Conservation (phyloP, 2,329 filamentous ascomycete species). For the Penicillium sp. region DNA sequence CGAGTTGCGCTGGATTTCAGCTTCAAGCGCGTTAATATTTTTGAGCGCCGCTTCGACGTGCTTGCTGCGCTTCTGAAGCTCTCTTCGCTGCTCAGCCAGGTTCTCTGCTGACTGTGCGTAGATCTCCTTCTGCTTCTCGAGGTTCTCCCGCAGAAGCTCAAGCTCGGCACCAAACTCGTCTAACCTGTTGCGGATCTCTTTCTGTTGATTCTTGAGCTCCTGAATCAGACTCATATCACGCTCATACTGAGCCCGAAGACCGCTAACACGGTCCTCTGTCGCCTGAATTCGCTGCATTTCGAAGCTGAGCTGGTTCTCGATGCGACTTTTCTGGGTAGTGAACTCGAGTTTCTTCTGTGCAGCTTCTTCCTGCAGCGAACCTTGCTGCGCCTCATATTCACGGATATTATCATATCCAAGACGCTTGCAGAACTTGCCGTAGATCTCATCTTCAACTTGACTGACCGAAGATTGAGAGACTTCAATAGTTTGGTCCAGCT, state of each 20-base stretch:
- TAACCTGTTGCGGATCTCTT: constrained; percentile 71
- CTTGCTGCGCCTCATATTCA: constrained; percentile 90
- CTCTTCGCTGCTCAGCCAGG: constrained; percentile 74
- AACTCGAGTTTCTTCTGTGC: constrained; percentile 85
- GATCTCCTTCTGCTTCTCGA: constrained; percentile 68
- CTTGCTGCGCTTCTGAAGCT: constrained; percentile 81
- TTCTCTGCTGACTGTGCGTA: constrained; percentile 70
- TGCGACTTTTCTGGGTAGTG: constrained; percentile 69
- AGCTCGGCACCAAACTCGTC: constrained; percentile 74
- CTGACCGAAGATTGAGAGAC: constrained; percentile 66
- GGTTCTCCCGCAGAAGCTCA: constrained; percentile 70
- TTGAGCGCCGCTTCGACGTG: constrained; percentile 76
- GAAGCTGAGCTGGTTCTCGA: constrained; percentile 62
- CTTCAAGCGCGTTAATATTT: constrained; percentile 76
- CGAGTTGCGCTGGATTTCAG: constrained; percentile 80
- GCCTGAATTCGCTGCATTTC: constrained; percentile 72
- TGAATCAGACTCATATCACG: constrained; percentile 70
- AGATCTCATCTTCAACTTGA: constrained; percentile 84
- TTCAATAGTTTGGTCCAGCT: constrained; percentile 57
- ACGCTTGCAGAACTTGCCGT: constrained; percentile 78
- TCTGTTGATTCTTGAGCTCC: constrained; percentile 70
- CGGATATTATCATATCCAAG: constrained; percentile 88
- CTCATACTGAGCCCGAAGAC: constrained; percentile 66
- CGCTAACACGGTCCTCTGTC: constrained; percentile 68
- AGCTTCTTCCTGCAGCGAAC: constrained; percentile 86